Percentiles rank a stretch among this genome's conserved stretches.
Conservation (phyloP, 2,329 filamentous ascomycete genomes). For the Calonectria fujianensis region DNA sequence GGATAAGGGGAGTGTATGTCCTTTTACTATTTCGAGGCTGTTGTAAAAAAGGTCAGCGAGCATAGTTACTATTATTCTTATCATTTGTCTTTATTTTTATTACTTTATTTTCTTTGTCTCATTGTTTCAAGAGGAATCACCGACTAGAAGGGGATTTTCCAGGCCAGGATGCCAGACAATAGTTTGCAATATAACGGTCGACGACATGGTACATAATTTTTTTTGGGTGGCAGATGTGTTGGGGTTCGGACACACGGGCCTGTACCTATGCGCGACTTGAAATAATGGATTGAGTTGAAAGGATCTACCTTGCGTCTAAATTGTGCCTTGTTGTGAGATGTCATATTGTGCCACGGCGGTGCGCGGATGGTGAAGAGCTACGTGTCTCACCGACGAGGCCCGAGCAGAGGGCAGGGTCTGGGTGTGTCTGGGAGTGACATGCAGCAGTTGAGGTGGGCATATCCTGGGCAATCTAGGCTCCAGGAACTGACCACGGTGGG, state of each 20-base stretch:
- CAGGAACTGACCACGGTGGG: slow-evolving; percentile 25
- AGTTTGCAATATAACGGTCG: slow-evolving; percentile 52
- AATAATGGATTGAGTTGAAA: slow-evolving; percentile 32
- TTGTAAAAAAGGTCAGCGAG: slow-evolving; percentile 52
- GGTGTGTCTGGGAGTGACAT: slow-evolving; percentile 15
- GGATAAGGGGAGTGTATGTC: slow-evolving; percentile 36
- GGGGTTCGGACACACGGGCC: slow-evolving; percentile 28
- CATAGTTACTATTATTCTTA: slow-evolving; percentile 45
- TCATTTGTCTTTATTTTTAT: slow-evolving; percentile 38
- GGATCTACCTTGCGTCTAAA: slow-evolving; percentile 1
- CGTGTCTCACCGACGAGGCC: slow-evolving; percentile 16
- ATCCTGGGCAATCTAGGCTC: slow-evolving; percentile 22
- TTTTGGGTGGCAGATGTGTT: slow-evolving; percentile 39
- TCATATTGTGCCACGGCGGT: slow-evolving; percentile 12
- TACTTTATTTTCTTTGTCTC: slow-evolving; percentile 33
- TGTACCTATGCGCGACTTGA: slow-evolving; percentile 35
- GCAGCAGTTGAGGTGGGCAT: not conserved
- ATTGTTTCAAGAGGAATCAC: slow-evolving; percentile 40
- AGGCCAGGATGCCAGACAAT: slow-evolving; percentile 50
- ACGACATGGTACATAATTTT: slow-evolving; percentile 51
- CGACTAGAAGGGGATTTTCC: slow-evolving; percentile 46
- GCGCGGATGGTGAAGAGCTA: slow-evolving; percentile 7
- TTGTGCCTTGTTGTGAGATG: slow-evolving; percentile 1
- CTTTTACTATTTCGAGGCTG: slow-evolving; percentile 48
- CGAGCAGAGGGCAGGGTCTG: slow-evolving; percentile 1